phyloP scores from a whole-genome alignment of 2,329 filamentous ascomycete genomes.

The Fusarium sp. region DNA sequence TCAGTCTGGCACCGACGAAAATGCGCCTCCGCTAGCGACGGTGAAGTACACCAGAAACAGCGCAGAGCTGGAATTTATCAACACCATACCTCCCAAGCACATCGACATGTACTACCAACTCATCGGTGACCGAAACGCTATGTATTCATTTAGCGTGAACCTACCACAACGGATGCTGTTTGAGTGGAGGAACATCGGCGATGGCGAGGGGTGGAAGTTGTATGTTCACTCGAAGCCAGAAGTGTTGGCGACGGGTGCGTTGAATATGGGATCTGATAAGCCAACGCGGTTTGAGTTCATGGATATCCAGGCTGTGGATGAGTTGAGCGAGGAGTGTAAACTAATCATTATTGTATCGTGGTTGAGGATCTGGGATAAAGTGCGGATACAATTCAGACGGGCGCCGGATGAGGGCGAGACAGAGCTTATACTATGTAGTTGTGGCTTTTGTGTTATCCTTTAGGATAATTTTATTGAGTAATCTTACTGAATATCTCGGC shows the following conservation, averaged over 20 bases:
- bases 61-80: background rate
- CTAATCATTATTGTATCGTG: slow-evolving; percentile 1
- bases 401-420: slow-evolving; percentile 4
- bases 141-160: background rate
- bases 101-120: background rate
- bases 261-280: slow-evolving; percentile 15
- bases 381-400: background rate
- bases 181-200: slow-evolving; percentile 14
- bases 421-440: background rate
- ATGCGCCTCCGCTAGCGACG: background rate
- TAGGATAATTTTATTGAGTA: too few relatives aligned
- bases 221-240: background rate
- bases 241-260: background rate
- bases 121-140: background rate
- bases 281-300: slow-evolving; percentile 4
- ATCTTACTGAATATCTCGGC: too few relatives aligned
- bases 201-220: slow-evolving; percentile 8
- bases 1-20: background rate
- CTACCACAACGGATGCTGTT: background rate
- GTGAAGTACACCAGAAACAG: slow-evolving; percentile 1
- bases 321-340: background rate
- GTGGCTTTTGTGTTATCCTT: background rate
- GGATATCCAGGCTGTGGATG: background rate
- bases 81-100: background rate
- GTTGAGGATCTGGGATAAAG: slow-evolving; percentile 17